These are phyloP conservation scores for Botryosphaeria agaves DNA, from an alignment of 2,329 filamentous ascomycete species.

Conservation along the genomic window DNA sequence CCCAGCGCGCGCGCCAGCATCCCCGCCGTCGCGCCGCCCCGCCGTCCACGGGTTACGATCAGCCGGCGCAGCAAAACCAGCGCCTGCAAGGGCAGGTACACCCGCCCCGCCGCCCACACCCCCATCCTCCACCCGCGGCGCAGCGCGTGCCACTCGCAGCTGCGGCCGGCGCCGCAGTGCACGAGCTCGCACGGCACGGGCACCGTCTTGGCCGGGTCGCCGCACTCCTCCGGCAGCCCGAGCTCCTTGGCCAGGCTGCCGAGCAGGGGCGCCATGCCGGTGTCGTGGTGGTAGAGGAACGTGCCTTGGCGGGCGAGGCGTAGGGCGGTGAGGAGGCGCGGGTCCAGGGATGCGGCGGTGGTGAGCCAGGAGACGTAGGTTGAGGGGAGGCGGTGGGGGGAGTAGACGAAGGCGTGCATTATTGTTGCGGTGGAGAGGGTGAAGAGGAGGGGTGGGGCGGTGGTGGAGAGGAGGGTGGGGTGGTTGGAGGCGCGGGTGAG, in stretches of 20 bases:
- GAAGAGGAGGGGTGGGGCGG: slow-evolving; percentile 55
- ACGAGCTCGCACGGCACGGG: slow-evolving; percentile 74
- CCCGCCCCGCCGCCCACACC: slow-evolving; percentile 49
- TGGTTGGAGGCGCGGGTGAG: slow-evolving; percentile 25
- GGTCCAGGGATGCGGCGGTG: slow-evolving; percentile 57
- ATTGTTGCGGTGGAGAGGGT: slow-evolving; percentile 54
- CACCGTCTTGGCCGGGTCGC: slow-evolving; percentile 48
- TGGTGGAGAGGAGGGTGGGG: slow-evolving; percentile 14
- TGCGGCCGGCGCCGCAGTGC: slow-evolving; percentile 60
- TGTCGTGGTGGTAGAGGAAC: slow-evolving; percentile 58
- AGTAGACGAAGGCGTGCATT: slow-evolving; percentile 85
- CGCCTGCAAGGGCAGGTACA: slow-evolving; percentile 61
- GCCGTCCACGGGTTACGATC: slow-evolving; percentile 20
- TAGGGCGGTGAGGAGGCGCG: slow-evolving; percentile 56
- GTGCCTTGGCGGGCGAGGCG: slow-evolving; percentile 44
- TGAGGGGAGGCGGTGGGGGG: slow-evolving; percentile 49
- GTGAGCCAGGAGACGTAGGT: slow-evolving; percentile 72
- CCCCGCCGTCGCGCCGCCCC: neutral
- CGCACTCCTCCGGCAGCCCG: slow-evolving; percentile 49
- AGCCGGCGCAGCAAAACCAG: slow-evolving; percentile 38
- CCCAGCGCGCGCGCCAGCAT: slow-evolving; percentile 33
- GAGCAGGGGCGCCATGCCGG: slow-evolving; percentile 49
- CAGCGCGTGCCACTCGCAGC: slow-evolving; percentile 57
- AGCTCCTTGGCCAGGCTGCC: slow-evolving; percentile 57
- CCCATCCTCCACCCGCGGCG: slow-evolving; percentile 52